A percentile compares a stretch with the other conserved stretches of the same genome.
Conservation (phyloP, 2,329 filamentous ascomycete genomes). For the Aspergillus amoenus region DNA sequence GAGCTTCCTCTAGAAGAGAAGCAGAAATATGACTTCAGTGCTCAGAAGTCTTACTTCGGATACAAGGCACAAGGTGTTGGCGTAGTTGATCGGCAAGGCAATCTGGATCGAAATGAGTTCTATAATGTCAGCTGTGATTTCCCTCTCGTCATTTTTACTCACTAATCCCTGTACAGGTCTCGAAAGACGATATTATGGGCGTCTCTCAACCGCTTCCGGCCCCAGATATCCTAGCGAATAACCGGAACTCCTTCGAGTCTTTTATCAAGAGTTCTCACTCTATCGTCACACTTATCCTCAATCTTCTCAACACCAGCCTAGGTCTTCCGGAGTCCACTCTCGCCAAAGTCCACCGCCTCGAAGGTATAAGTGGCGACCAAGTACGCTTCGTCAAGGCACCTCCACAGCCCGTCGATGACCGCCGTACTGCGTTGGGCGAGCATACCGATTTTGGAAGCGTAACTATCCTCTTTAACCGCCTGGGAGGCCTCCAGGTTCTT, state of each 20-base stretch:
- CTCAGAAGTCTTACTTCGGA: conserved; percentile 53
- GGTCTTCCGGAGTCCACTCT: conserved; percentile 44
- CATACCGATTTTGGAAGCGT: conserved; percentile 60
- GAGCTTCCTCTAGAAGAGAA: conserved; percentile 53
- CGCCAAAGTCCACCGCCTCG: conserved; percentile 47
- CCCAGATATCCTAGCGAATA: conserved; percentile 41
- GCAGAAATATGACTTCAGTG: conserved; percentile 54
- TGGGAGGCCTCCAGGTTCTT: conserved; percentile 56
- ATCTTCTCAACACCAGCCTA: conserved; percentile 47
- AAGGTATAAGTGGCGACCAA: conserved; percentile 49
- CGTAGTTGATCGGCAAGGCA: conserved; percentile 50
- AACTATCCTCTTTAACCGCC: conserved; percentile 57
- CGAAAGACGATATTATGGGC: conserved; percentile 54
- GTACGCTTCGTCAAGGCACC: conserved; percentile 55
- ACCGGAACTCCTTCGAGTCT: conserved; percentile 38
- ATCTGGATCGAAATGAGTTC: conserved; percentile 53
- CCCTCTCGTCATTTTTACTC: neutral
- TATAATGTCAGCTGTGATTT: conserved; percentile 47
- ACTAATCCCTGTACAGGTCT: conserved; percentile 34
- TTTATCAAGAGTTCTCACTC: conserved; percentile 49
- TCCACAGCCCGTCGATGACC: conserved; percentile 45
- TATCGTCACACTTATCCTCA: conserved; percentile 47
- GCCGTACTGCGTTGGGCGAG: conserved; percentile 48
- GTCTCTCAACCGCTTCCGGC: conserved; percentile 40
- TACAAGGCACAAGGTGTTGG: conserved; percentile 52